Evolutionary conservation across 176 grass and related monocot genomes (phyloP), one percentile per base, ranked within the genome.

Genomic region (Triticum turgidum): DNA sequence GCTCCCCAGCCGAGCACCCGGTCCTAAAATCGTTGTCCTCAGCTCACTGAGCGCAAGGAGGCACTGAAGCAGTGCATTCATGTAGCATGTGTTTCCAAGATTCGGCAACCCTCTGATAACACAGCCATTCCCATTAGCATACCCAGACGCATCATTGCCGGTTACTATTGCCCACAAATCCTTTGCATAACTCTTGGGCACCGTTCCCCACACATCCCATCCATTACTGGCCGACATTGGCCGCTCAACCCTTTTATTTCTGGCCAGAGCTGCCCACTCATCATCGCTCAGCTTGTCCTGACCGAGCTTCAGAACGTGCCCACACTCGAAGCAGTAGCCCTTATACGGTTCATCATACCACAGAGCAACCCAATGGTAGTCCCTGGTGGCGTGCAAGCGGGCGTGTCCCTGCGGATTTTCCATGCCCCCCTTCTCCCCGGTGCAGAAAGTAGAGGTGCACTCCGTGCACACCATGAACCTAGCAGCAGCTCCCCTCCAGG

Each of bases 61-160:
- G 87, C 94, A 95, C 90, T 98, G 96, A 74, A 98, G 44, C 20
- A 89, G 32, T 14, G 91, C 88, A 81, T 94, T 98, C 69, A 96
- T 52, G 84, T 95, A 98, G 32, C 32, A 32, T 32, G 32, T 32
- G 32, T 32, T 32, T 32, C 32, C 32, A 32, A 32, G 32, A 32
- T 32, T 32, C 32, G 32, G 32, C 32, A 32, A 32, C 32, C 32
- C 95, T 88, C 69, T 92, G 51, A 95, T 87, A 61, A 63, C 65
- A 82, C 83, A 80, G 15, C 82, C 79, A 29, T 84, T 61, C 65
- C 27, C 63, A 69, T 49, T 73, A 54, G 61, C 82, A 18, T 84
- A 68, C 9, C 25, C 64, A 52, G 62, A 66, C 15, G 42, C 11
- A 24, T 81, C 61, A 33, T 82, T 33, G 5, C 42, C 47, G 13